Conservation (phyloP, 192 early-diverging fungal species). For the Backusella mclennaniae region DNA sequence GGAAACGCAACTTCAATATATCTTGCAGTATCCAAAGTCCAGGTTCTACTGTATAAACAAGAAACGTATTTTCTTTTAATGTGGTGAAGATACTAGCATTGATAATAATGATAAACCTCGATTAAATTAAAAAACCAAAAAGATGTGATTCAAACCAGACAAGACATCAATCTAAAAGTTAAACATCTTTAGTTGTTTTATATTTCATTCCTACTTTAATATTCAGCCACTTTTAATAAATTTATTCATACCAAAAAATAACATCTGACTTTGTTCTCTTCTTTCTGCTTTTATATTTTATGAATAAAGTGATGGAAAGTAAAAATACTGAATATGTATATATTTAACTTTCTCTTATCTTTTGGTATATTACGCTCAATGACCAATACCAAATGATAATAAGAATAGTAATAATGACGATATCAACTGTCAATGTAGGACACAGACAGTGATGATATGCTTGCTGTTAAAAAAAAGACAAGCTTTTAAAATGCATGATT, state of each 20-base stretch:
- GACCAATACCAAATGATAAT: background rate
- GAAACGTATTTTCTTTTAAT: background rate
- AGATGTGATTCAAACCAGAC: background rate
- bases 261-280: background rate
- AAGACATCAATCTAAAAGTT: background rate
- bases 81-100: background rate
- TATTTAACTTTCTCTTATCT: background rate
- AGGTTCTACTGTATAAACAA: too few species aligned
- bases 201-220: background rate
- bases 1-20: too few species aligned
- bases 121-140: background rate
- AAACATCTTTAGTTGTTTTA: background rate
- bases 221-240: background rate
- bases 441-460: background rate
- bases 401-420: background rate
- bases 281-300: background rate
- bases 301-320: background rate
- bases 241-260: background rate
- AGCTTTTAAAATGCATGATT: background rate
- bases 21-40: too few species aligned
- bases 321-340: background rate
- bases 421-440: constrained; percentile 4
- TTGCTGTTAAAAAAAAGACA: background rate
- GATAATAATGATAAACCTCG: background rate
- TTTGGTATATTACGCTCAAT: background rate